Evolutionary conservation across 768 basidiomycete genomes (phyloP), one percentile per base, ranked within the genome.

Genomic region (Suillus luteus): DNA sequence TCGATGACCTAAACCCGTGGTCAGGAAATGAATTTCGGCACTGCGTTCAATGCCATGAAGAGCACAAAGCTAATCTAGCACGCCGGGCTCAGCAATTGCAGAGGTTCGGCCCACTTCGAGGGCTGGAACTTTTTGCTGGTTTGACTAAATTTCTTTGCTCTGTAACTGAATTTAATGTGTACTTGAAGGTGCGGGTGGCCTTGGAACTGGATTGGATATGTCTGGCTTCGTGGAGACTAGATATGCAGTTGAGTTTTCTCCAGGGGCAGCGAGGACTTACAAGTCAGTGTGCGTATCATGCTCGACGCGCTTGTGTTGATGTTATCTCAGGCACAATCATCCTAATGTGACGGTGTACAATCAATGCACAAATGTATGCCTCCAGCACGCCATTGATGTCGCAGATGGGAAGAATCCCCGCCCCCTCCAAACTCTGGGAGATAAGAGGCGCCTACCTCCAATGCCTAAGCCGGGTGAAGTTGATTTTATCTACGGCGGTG

Each of bases 401-500:
- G 68, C 74, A 41, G 79, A 82, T 38, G 82, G 81, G 2, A 77
- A 80, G 61, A 68, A 77, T 1, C 76, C 80, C 2, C 54, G 65
- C 24, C 76, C 81, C 0, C 67, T 90, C 12, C 59, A 70, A 46
- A 80, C 83, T 3, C 76, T 81, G 22, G 76, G 81, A 66, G 75
- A 77, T n/a, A 71, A 75, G 38, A 70, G 41, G 72, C 79, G 69
- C 68, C 76, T 75, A 11, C 78, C 75, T 31, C 70, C 73, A 0
- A 81, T 92, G 80, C 91, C 90, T 8, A 76, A 77, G 63, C 82
- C 79, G 44, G 83, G 82, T 5, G 83, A 86, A 15, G 83, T 90
- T 3, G 88, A 90, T 66, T 83, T 92, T 61, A 84, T 92, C n/a
- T 89, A 82, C 73, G 89, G 91, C 64, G 89, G 90, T 88, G 75